A percentile compares a stretch with the other conserved stretches of the same genome.
Evolutionary conservation across 257 asterid genomes (phyloP).

Genomic region (Petrea volubilis): DNA sequence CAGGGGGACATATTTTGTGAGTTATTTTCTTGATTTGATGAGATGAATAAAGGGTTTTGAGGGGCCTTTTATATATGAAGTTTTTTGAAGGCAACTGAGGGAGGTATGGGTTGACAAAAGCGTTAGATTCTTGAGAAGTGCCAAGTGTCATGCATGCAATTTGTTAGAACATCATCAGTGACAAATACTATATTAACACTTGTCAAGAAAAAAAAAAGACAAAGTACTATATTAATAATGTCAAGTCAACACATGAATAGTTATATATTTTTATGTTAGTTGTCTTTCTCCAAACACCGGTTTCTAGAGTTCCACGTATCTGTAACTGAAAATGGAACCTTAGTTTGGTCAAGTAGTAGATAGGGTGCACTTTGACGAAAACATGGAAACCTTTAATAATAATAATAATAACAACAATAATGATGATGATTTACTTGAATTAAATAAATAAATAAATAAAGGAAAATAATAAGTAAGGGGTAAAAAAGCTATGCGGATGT

Average conservation of each 20-base stretch:
- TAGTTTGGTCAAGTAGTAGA: not conserved
- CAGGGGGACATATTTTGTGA: not conserved
- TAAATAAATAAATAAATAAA: no score
- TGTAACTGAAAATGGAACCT: not conserved
- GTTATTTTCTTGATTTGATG: not conserved
- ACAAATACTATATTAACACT: not conserved
- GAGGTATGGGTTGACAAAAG: not conserved
- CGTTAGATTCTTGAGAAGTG: no score
- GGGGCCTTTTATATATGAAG: not conserved
- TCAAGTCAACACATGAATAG: not conserved
- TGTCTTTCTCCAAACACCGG: no score
- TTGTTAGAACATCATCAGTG: not conserved
- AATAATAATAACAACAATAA: no score
- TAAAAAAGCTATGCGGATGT: no score
- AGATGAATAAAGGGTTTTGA: not conserved
- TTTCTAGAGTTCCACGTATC: not conserved
- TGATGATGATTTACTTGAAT: no score
- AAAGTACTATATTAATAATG: no score
- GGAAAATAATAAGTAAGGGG: no score
- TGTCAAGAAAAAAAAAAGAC: no score
- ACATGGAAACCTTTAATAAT: no score
- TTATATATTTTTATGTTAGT: no score
- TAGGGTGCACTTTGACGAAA: not conserved
- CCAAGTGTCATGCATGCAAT: conserved; percentile 1
- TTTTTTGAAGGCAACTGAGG: not conserved